phyloP scores from a whole-genome alignment of 371 early-diverging fungal species.

The Actinomortierella ambigua region DNA sequence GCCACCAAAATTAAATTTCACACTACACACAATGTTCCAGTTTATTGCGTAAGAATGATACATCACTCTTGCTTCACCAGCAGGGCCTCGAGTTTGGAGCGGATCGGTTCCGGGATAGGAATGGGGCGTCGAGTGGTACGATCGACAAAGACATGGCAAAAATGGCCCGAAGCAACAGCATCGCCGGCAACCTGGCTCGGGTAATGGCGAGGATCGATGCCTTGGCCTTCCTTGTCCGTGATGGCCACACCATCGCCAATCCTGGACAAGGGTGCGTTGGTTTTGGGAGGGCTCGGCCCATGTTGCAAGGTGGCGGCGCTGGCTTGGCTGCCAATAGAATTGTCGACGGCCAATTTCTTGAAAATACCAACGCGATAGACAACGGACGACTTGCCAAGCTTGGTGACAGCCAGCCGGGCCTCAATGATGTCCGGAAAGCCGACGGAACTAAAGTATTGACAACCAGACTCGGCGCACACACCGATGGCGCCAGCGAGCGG shows the following conservation, averaged over 20 bases:
- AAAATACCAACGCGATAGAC: conserved; percentile 68
- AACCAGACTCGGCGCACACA: conserved; percentile 56
- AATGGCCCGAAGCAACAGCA: conserved; percentile 41
- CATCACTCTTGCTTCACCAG: conserved; percentile 10
- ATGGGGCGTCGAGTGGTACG: conserved; percentile 31
- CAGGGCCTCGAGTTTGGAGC: conserved; percentile 21
- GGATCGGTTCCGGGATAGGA: conserved; percentile 33
- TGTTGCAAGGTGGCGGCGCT: too few relatives aligned
- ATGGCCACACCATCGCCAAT: too few relatives aligned
- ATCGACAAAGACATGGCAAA: conserved; percentile 47
- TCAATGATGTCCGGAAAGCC: conserved; percentile 60
- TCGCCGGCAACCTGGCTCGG: conserved; percentile 20
- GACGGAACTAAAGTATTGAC: conserved; percentile 56
- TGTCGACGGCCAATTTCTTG: conserved; percentile 28
- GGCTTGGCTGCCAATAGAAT: too few relatives aligned
- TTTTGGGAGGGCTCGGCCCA: too few relatives aligned
- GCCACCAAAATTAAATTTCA: neutral
- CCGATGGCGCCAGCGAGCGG: conserved; percentile 54
- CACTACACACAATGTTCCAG: neutral
- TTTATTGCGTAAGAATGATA: neutral
- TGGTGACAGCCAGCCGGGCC: conserved; percentile 59
- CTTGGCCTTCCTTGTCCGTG: too few relatives aligned
- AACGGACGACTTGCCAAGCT: conserved; percentile 60
- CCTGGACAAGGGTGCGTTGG: too few relatives aligned
- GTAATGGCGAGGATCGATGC: neutral